phyloP scores from a whole-genome alignment of 1,284 basidiomycete genomes.

The Ceratobasidium sp. region DNA sequence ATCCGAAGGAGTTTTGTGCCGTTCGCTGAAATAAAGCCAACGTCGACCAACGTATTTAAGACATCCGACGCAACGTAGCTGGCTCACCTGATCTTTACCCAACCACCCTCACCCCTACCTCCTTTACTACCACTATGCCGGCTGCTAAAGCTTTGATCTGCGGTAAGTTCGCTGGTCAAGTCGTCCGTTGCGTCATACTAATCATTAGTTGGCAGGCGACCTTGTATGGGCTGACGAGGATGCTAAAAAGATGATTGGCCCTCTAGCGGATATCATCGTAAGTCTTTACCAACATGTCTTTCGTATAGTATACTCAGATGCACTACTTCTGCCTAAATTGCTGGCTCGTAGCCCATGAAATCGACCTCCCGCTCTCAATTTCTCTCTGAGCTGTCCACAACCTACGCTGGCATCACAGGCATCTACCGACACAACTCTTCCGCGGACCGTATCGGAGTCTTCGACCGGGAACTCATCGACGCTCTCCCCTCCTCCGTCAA shows the following conservation, averaged over 20 bases:
- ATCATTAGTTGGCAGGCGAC: slow-evolving; percentile 60
- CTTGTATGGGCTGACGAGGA: slow-evolving; percentile 86
- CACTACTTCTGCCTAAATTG: neutral
- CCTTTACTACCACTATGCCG: slow-evolving; percentile 47
- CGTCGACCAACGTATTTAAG: slow-evolving; percentile 19
- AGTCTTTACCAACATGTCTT: slow-evolving; percentile 51
- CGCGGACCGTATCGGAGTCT: slow-evolving; percentile 73
- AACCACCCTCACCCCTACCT: neutral
- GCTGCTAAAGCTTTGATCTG: slow-evolving; percentile 56
- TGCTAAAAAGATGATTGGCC: slow-evolving; percentile 69
- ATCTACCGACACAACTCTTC: slow-evolving; percentile 83
- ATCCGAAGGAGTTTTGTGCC: neutral
- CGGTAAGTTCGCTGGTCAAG: slow-evolving; percentile 49
- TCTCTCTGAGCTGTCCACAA: slow-evolving; percentile 72
- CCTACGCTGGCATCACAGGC: slow-evolving; percentile 78
- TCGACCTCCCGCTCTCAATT: slow-evolving; percentile 75
- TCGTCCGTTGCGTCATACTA: slow-evolving; percentile 8
- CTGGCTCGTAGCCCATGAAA: slow-evolving; percentile 64
- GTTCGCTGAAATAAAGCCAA: slow-evolving; percentile 9
- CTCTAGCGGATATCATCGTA: slow-evolving; percentile 80
- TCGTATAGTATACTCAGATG: neutral
- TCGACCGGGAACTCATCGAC: slow-evolving; percentile 80
- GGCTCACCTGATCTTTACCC: neutral
- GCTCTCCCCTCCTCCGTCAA: slow-evolving; percentile 74
- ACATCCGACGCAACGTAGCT: neutral